A percentile compares a stretch with the other conserved stretches of the same genome.
phyloP scores from a whole-genome alignment of 139 green algal genomes.

The Klebsormidium nitens region DNA sequence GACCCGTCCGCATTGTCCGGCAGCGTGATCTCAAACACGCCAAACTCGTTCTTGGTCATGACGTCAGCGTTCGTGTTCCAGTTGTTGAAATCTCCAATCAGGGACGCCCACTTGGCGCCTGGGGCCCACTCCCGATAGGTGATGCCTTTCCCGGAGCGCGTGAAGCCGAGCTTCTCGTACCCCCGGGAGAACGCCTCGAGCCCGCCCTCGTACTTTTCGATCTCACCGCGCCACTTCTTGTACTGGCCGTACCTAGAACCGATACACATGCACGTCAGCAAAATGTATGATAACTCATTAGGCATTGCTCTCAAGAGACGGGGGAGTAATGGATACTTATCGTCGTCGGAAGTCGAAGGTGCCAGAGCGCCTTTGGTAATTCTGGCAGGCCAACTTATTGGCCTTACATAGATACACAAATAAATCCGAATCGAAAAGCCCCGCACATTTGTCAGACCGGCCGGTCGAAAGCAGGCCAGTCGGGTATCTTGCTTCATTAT shows the following conservation, averaged over 20 bases:
- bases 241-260: slow-evolving; percentile 40
- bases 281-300: too few species aligned
- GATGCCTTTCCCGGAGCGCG: slow-evolving; percentile 43
- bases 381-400: neutral
- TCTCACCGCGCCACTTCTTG: slow-evolving; percentile 32
- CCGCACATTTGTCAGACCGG: too few species aligned
- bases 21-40: slow-evolving; percentile 47
- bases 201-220: slow-evolving; percentile 51
- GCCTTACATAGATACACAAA: slow-evolving; percentile 8
- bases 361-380: slow-evolving; percentile 6
- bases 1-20: slow-evolving; percentile 49
- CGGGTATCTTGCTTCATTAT: too few species aligned
- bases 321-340: neutral
- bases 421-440: slow-evolving; percentile 2
- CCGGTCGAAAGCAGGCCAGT: too few species aligned
- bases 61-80: slow-evolving; percentile 38
- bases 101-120: slow-evolving; percentile 29
- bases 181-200: slow-evolving; percentile 48
- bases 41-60: slow-evolving; percentile 53
- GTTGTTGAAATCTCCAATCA: slow-evolving; percentile 54
- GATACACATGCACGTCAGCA: neutral
- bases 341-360: neutral
- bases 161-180: slow-evolving; percentile 50
- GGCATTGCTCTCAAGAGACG: neutral
- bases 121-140: slow-evolving; percentile 52